Percentiles rank a stretch among this genome's conserved stretches.
phyloP scores from a whole-genome alignment of 1,284 basidiomycete genomes.

The Melanopsichium pennsylvanicum region DNA sequence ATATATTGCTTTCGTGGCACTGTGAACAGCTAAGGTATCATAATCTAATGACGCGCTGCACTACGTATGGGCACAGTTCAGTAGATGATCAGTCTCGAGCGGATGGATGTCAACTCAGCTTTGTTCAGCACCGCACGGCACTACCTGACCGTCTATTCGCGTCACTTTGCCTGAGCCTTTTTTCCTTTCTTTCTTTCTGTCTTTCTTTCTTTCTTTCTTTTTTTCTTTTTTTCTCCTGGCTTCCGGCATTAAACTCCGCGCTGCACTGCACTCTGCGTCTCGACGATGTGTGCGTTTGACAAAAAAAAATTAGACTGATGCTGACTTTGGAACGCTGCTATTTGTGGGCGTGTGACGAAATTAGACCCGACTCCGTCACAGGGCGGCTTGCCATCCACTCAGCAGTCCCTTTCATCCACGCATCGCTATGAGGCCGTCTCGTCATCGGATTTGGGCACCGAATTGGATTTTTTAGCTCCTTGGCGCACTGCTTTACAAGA shows the following conservation, averaged over 20 bases:
- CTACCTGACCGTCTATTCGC: too few relatives aligned
- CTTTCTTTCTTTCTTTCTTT: constrained; percentile 4
- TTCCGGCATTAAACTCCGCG: constrained; percentile 10
- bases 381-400: neutral
- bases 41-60: constrained; percentile 1
- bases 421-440: too few relatives aligned
- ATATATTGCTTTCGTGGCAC: neutral
- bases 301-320: constrained; percentile 12
- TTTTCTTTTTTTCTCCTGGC: neutral
- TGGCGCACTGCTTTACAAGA: too few relatives aligned
- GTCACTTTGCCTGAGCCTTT: too few relatives aligned
- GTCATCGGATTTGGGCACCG: too few relatives aligned
- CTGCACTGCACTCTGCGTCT: constrained; percentile 21
- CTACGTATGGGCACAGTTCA: neutral
- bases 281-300: constrained; percentile 11
- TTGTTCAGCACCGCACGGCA: constrained; percentile 8
- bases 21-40: neutral
- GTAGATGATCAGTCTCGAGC: too few relatives aligned
- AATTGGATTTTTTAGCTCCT: constrained; percentile 8
- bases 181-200: too few relatives aligned
- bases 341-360: constrained; percentile 11
- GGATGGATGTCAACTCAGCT: neutral
- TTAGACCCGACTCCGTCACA: constrained; percentile 3
- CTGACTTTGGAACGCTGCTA: constrained; percentile 29
- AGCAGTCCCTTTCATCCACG: too few relatives aligned